These are phyloP conservation scores for Populus nigra DNA, from an alignment of 345 rosid species.

Conservation along the genomic window DNA sequence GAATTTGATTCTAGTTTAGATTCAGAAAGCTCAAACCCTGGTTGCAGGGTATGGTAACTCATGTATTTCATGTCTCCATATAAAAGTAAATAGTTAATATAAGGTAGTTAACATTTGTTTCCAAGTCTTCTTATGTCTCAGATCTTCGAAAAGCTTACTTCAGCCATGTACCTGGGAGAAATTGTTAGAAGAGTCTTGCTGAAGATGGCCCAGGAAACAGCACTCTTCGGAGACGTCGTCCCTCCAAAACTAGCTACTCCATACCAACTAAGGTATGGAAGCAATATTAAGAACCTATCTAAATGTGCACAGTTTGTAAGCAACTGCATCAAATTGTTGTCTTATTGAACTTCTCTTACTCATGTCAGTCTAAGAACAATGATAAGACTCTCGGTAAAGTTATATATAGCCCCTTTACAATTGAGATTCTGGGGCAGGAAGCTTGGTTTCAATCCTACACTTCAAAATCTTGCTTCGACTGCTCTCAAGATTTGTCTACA, in stretches of 20 bases:
- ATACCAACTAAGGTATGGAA: conserved; percentile 45
- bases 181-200: conserved; percentile 64
- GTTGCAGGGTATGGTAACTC: conserved; percentile 35
- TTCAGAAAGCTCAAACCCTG: conserved; percentile 48
- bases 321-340: no score
- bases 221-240: conserved; percentile 48
- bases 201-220: conserved; percentile 55
- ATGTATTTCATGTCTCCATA: neutral
- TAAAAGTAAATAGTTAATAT: no score
- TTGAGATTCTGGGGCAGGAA: no score
- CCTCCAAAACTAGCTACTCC: conserved; percentile 53
- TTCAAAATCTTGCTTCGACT: no score
- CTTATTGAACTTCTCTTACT: no score
- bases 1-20: conserved; percentile 56
- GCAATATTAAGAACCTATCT: no score
- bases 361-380: no score
- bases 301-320: no score
- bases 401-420: no score
- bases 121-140: conserved; percentile 15
- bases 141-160: conserved; percentile 60
- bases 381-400: no score
- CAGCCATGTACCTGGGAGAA: conserved; percentile 72
- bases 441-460: no score
- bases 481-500: no score
- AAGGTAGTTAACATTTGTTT: neutral